Evolutionary conservation across 2,329 filamentous ascomycete species (phyloP), one percentile per base, ranked within the genome.

Genomic region (Verticillium dahliae): DNA sequence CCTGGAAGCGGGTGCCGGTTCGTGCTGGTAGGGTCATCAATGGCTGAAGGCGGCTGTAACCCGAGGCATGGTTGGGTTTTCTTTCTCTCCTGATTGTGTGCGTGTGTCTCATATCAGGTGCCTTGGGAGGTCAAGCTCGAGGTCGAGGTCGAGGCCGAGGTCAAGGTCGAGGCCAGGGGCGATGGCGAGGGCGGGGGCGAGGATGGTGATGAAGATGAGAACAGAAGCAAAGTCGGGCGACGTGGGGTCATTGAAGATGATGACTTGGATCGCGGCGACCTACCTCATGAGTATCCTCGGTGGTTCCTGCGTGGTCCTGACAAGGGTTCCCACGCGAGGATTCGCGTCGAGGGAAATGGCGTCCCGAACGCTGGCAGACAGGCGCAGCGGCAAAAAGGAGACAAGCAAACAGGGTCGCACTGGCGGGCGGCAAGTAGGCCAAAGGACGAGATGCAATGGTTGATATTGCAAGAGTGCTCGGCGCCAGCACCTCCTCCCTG

Each of bases 61-160:
- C 22, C n/a, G 45, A 22, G 18, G 45, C 45, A 50, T 50, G 18
- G 35, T 13, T 56, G 52, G 39, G 34, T 58, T 58, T 41, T 50
- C 38, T 52, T 59, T 60, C 60, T 56, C 39, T 62, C 71, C 71
- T 67, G 69, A 69, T 63, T 74, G 69, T 61, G 68, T 22, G n/a
- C 45, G 45, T 50, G 22, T 50, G 6, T 50, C 4, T 27, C 45
- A 50, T 50, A 18, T 50, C 45, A 22, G n/a, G 45, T n/a, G 13
- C 9, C 22, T 22, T 9, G 9, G n/a, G 45, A 9, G 5, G 18
- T 22, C 39, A 18, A 22, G 63, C 66, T 71, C 66, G 50, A 61
- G 62, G 45, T 56, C 57, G 62, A 63, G 69, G 65, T 58, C 52
- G 18, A 73, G 63, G 66, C 71, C 66, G 52, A 61, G 62, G 41